A percentile compares a stretch with the other conserved stretches of the same genome.
Conservation (phyloP, 345 rosid species). For the Gossypium thurberi region DNA sequence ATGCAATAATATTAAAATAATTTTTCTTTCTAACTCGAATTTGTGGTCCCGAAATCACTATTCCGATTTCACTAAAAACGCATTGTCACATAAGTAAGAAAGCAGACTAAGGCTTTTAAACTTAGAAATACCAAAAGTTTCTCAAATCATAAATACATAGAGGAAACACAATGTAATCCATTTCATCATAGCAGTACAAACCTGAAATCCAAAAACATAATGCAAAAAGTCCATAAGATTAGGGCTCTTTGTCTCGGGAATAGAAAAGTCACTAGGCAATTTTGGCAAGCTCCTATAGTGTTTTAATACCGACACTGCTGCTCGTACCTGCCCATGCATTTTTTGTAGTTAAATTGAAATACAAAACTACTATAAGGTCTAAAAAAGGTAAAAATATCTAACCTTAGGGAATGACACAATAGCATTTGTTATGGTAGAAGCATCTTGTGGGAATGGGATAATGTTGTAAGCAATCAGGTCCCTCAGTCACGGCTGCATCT, state of each 20-base stretch:
- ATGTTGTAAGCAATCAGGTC: conserved; percentile 77
- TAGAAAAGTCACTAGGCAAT: conserved; percentile 57
- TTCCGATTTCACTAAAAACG: too few species aligned
- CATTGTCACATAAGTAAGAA: neutral
- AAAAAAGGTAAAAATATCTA: conserved; percentile 13
- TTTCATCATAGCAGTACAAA: conserved; percentile 26
- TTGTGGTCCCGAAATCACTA: too few species aligned
- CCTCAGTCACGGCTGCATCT: conserved; percentile 93
- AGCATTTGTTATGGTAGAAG: conserved; percentile 62
- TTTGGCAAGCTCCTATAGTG: conserved; percentile 65
- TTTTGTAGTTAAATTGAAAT: conserved; percentile 10
- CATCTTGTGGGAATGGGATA: conserved; percentile 82
- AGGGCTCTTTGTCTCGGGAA: conserved; percentile 60
- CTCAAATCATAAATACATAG: neutral
- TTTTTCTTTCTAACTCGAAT: too few species aligned
- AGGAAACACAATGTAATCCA: neutral
- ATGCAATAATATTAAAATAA: too few species aligned
- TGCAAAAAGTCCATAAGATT: conserved; percentile 91
- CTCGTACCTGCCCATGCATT: conserved; percentile 55
- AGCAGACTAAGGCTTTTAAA: neutral
- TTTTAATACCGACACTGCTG: conserved; percentile 63
- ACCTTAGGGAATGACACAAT: conserved; percentile 73
- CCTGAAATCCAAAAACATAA: conserved; percentile 91
- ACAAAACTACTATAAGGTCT: conserved; percentile 12
- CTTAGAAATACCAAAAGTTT: neutral